phyloP scores from a whole-genome alignment of 441 rosid genomes.

The Jatropha multifida region DNA sequence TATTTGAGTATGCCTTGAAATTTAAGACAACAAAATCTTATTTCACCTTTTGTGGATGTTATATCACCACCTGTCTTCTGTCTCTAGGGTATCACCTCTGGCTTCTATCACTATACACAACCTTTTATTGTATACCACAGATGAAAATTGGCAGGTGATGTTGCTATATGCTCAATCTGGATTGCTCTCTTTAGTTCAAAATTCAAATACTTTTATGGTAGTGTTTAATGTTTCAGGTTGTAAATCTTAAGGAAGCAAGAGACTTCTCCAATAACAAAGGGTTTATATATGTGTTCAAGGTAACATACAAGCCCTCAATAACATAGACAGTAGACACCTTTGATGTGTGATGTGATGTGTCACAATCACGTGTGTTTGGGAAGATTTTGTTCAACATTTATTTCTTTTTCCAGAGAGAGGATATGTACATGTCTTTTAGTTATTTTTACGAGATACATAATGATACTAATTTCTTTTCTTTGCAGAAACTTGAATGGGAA shows the following conservation, averaged over 20 bases:
- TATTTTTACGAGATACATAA: slow-evolving; percentile 19
- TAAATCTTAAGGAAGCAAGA: slow-evolving; percentile 96
- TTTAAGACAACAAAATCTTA: neutral
- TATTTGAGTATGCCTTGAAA: neutral
- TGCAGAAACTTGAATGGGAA: slow-evolving; percentile 98
- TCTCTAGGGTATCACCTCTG: slow-evolving; percentile 87
- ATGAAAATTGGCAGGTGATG: slow-evolving; percentile 95
- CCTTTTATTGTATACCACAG: slow-evolving; percentile 76
- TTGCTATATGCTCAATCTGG: slow-evolving; percentile 13
- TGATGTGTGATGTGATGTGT: neutral
- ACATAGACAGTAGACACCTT: neutral
- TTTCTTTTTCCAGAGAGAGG: neutral
- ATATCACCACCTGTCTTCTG: slow-evolving; percentile 28
- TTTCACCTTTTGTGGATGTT: slow-evolving; percentile 2
- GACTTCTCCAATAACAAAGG: slow-evolving; percentile 76
- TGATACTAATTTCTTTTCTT: slow-evolving; percentile 35
- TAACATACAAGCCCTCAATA: slow-evolving; percentile 28
- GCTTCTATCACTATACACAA: slow-evolving; percentile 90
- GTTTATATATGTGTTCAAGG: slow-evolving; percentile 92
- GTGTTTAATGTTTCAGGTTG: slow-evolving; percentile 50
- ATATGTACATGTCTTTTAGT: neutral
- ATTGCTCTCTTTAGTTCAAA: slow-evolving; percentile 14
- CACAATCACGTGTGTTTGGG: neutral
- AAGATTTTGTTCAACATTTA: neutral
- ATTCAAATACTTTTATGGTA: slow-evolving; percentile 21